A percentile compares a stretch with the other conserved stretches of the same genome.
These are phyloP conservation scores for Volvox reticuliferus DNA, from an alignment of 139 green algal genomes.

Conservation along the genomic window DNA sequence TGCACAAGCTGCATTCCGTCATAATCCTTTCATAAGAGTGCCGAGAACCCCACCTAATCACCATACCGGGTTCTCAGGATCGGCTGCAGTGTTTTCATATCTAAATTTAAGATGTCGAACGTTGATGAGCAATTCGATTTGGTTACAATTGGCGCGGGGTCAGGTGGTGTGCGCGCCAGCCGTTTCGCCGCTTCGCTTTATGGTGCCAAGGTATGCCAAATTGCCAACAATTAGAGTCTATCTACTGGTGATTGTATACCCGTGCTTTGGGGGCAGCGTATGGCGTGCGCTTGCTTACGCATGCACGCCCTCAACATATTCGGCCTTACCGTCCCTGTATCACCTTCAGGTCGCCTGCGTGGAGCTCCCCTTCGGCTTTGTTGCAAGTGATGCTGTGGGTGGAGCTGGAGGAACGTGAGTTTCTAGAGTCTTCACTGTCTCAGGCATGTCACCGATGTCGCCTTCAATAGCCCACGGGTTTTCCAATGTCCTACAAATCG, in stretches of 20 bases:
- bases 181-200: constrained; percentile 79
- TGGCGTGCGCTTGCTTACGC: neutral
- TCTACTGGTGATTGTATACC: no score
- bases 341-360: constrained; percentile 78
- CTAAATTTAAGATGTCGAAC: constrained; percentile 27
- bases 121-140: constrained; percentile 83
- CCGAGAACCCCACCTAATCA: neutral
- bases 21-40: neutral
- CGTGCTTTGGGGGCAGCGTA: no score
- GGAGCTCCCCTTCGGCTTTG: constrained; percentile 94
- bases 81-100: neutral
- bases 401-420: constrained; percentile 89
- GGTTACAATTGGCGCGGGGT: constrained; percentile 87
- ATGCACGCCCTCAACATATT: neutral
- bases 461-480: no score
- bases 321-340: neutral
- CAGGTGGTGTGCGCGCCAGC: constrained; percentile 79
- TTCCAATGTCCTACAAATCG: no score
- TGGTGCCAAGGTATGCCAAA: constrained; percentile 63
- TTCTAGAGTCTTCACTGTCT: neutral
- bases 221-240: neutral
- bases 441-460: no score
- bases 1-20: neutral
- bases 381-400: constrained; percentile 80
- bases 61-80: neutral